Base-by-base conservation (phyloP, 2,329 filamentous ascomycete genomes). In the Venturia oleaginea region DNA sequence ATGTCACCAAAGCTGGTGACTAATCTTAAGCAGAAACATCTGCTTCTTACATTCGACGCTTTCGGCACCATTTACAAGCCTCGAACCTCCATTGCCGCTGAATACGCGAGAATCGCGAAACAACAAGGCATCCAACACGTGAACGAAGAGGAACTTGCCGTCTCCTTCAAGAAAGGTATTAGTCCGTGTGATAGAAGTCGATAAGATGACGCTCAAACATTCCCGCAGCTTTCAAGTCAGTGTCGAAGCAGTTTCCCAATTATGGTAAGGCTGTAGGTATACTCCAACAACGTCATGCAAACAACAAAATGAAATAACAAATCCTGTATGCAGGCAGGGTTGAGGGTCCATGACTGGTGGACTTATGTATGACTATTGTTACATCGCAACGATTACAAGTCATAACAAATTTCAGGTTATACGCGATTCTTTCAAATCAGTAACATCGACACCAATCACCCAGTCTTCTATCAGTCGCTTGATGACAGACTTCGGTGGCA, bases 11-110 rank as follows among this genome's bases (percentile, higher is more conserved):
- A 27, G n/a, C 59, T 40, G 27, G 59, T 19, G 24, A 22, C 27
- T 22, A 61, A 40, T n/a, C 27, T 42, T 5, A 34, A 57, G 30
- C 6, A 57, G 10, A 64, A 59, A 42, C 32, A 42, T 43, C 76
- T 87, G 1, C 73, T 87, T 0, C 72, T 87, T 1, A 84, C 83
- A 66, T 83, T 88, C 63, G 85, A 88, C 71, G 85, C 85, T 4
- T 87, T 87, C 68, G 84, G 83, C n/a, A 88, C 85, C 0, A 75
- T 88, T 2, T 87, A 86, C 72, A 75, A 72, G 13, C 84, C 84
- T 0, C 79, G 75, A 60, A 69, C 70, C 11, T 74, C 82, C 0
- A 79, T 87, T 8, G 75, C 77, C 5, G 71, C 76, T 62, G 82
- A 86, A 68, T 88, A 88, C 71, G 78, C 74, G 43, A 72, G 78